phyloP scores from a whole-genome alignment of 345 rosid genomes.

The Nasturtium officinale region DNA sequence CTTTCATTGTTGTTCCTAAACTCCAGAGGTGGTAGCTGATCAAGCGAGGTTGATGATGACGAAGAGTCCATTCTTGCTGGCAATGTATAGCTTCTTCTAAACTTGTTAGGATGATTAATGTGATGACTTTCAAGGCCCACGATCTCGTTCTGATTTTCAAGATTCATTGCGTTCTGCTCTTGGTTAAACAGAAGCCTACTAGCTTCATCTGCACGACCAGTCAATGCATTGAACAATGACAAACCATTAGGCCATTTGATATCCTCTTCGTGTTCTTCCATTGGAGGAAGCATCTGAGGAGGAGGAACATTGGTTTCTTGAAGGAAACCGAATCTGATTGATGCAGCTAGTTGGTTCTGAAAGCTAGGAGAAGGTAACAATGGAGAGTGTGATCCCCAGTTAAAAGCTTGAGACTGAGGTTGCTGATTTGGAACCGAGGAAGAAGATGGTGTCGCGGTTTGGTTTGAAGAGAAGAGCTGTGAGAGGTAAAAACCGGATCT shows the following conservation, averaged over 20 bases:
- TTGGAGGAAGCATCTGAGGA: constrained; percentile 77
- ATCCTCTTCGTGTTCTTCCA: constrained; percentile 74
- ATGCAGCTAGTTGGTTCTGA: constrained; percentile 53
- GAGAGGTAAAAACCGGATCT: constrained; percentile 94
- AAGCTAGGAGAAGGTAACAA: constrained; percentile 67
- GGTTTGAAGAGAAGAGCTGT: constrained; percentile 77
- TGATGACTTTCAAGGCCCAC: constrained; percentile 75
- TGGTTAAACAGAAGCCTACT: constrained; percentile 70
- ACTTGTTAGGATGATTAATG: constrained; percentile 52
- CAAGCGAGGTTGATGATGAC: constrained; percentile 64
- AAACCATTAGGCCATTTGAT: constrained; percentile 92
- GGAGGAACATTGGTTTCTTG: constrained; percentile 66
- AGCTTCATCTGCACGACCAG: constrained; percentile 66
- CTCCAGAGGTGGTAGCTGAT: constrained; percentile 52
- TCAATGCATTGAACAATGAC: constrained; percentile 78
- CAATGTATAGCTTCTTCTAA: constrained; percentile 68
- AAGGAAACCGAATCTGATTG: constrained; percentile 51
- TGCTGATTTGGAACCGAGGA: constrained; percentile 55
- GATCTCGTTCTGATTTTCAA: constrained; percentile 61
- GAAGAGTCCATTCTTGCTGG: constrained; percentile 79
- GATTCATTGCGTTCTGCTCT: constrained; percentile 44
- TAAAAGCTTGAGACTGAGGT: constrained; percentile 60
- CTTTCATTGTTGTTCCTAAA: constrained; percentile 56
- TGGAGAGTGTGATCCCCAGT: constrained; percentile 69
- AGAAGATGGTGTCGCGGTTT: constrained; percentile 54